Evolutionary conservation across 257 asterid species (phyloP), one percentile per base, ranked within the genome.

Genomic region (Gynochthodes officinalis): DNA sequence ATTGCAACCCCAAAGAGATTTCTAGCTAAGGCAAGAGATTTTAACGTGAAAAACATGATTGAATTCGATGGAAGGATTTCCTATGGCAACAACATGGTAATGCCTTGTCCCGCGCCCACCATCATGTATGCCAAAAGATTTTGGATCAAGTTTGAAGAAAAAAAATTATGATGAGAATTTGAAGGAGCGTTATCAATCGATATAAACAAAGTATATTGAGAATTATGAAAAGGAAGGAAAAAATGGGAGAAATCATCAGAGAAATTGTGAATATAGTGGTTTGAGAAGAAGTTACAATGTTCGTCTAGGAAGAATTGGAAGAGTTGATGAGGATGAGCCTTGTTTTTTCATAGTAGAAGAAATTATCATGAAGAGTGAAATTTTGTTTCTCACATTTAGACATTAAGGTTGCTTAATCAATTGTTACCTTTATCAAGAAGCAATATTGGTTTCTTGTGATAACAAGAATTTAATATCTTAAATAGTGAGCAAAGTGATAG

Each of bases 261-360:
- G 67, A 7, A 7, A 0, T 50, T 0, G 5, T 5, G 80, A 78
- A 54, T 71, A 43, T 67, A n/a, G 48, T 6, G 78, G 57, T 14
- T 58, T 84, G 32, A 80, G 76, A 19, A 73, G 90, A 71, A 85
- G 89, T 77, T 85, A 77, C 62, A 87, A 90, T 42, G 75, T 87
- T 30, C 83, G 87, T 4, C 28, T 83, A 19, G 93, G 93, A 19
- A 85, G 80, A 21, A 83, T 87, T 6, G 88, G 89, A 30, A 82
- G 80, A 12, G 85, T 87, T 32, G 81, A 87, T 52, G 93, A 85
- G 63, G 90, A 87, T 12, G 84, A 80, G 76, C 80, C 76, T 5
- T 85, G 87, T 23, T 86, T 78, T 3, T 87, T 83, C 46, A 62
- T 76, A n/a, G 86, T 82, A 49, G 82, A 69, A 77, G 78, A 50